These are phyloP conservation scores for Phytophthora lateralis DNA, from an alignment of 352 stramenopile genomes.

Conservation along the genomic window DNA sequence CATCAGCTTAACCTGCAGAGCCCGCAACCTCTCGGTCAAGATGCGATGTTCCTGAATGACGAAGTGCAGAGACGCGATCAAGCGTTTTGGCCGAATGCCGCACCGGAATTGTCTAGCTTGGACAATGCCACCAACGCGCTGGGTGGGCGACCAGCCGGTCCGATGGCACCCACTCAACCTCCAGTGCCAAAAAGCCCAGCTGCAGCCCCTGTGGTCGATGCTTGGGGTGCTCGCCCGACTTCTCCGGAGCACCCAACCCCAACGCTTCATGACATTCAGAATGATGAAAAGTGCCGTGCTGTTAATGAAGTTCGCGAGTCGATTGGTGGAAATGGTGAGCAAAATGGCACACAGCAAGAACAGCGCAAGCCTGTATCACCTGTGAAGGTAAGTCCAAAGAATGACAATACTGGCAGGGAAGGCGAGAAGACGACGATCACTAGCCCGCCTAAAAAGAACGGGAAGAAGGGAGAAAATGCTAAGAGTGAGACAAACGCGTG, in stretches of 20 bases:
- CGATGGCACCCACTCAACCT: slow-evolving; percentile 14
- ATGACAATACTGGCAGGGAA: slow-evolving; percentile 3
- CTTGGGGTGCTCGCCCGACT: slow-evolving; percentile 38
- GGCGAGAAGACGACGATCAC: slow-evolving; percentile 39
- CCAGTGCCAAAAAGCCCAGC: slow-evolving; percentile 19
- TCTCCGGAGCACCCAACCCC: slow-evolving; percentile 26
- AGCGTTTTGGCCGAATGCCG: slow-evolving; percentile 36
- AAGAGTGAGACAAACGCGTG: slow-evolving; percentile 45
- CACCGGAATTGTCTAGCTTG: slow-evolving; percentile 24
- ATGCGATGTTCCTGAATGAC: slow-evolving; percentile 41
- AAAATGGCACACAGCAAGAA: slow-evolving; percentile 13
- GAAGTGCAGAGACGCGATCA: slow-evolving; percentile 32
- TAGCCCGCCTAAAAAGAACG: slow-evolving; percentile 36
- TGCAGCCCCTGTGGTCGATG: slow-evolving; percentile 22
- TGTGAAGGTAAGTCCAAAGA: slow-evolving; percentile 21
- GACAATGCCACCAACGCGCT: slow-evolving; percentile 11
- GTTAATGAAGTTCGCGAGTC: slow-evolving; percentile 17
- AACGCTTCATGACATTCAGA: slow-evolving; percentile 48
- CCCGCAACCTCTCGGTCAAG: slow-evolving; percentile 22
- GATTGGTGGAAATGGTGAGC: slow-evolving; percentile 1
- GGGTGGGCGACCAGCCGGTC: slow-evolving; percentile 13
- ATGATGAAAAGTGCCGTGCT: slow-evolving; percentile 50
- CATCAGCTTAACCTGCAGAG: slow-evolving; percentile 42
- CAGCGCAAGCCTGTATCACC: slow-evolving; percentile 15
- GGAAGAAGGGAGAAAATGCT: slow-evolving; percentile 23